A percentile compares a stretch with the other conserved stretches of the same genome.
These are phyloP conservation scores for Backusella parvicylindrica DNA, from an alignment of 192 early-diverging fungal genomes.

Conservation along the genomic window DNA sequence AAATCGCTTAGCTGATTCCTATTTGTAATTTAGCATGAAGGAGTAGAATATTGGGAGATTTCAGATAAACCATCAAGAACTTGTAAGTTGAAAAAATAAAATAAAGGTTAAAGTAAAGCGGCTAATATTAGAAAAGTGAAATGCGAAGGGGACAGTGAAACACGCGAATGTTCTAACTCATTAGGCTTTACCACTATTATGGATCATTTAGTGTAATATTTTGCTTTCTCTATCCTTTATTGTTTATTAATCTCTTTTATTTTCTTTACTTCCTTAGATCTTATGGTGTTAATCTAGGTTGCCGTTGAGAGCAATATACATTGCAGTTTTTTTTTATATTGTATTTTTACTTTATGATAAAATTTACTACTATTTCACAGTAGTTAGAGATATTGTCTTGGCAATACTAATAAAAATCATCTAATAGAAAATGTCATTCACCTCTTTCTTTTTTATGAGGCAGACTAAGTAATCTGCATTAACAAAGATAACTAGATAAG, in stretches of 20 bases:
- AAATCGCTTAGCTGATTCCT: neutral
- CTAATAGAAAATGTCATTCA: too few species aligned
- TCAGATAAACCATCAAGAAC: neutral
- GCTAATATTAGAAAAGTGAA: neutral
- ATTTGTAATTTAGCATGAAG: neutral
- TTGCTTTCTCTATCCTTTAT: neutral
- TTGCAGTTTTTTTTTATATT: neutral
- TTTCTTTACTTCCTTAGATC: neutral
- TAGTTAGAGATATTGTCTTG: too few species aligned
- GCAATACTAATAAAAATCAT: too few species aligned
- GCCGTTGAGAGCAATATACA: neutral
- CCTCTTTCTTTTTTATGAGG: too few species aligned
- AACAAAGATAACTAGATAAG: neutral
- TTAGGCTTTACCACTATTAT: neutral
- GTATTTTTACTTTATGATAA: too few species aligned
- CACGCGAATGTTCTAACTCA: neutral
- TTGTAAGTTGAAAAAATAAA: neutral
- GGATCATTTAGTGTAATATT: constrained; percentile 4
- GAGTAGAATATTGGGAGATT: neutral
- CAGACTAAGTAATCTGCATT: neutral
- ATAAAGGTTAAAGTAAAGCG: neutral
- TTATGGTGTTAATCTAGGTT: neutral
- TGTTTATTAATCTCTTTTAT: neutral
- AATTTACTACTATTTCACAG: too few species aligned
- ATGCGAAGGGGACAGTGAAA: neutral